Evolutionary conservation across 306 rosid genomes (phyloP).

Genomic region (Hippophae rhamnoides): DNA sequence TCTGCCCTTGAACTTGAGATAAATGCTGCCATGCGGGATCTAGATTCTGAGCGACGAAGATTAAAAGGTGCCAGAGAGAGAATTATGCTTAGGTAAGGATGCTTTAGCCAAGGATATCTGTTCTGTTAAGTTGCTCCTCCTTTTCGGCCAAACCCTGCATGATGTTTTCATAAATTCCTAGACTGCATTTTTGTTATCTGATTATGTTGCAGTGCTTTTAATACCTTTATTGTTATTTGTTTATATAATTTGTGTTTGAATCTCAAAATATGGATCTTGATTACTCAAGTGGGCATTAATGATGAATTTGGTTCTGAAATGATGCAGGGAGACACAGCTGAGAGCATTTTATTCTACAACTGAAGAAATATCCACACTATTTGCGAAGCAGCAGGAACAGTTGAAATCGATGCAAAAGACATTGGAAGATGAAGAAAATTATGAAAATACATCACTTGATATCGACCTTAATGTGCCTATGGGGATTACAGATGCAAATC

Average conservation of each 20-base stretch:
- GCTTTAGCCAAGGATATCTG: conserved; percentile 6
- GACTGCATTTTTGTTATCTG: too few relatives aligned
- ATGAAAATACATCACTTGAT: conserved; percentile 66
- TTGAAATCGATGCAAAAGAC: conserved; percentile 86
- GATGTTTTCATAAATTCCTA: neutral
- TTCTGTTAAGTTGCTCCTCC: neutral
- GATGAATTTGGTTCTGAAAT: conserved; percentile 4
- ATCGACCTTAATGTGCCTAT: conserved; percentile 37
- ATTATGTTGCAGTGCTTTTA: too few relatives aligned
- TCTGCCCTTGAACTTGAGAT: conserved; percentile 88
- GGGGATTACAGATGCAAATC: conserved; percentile 26
- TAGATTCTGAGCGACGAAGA: conserved; percentile 75
- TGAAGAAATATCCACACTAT: conserved; percentile 69
- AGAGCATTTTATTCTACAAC: conserved; percentile 93
- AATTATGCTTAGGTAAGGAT: conserved; percentile 78
- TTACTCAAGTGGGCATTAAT: conserved; percentile 6
- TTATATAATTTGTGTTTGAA: too few relatives aligned
- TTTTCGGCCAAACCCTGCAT: neutral
- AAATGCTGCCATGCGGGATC: conserved; percentile 75
- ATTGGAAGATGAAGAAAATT: conserved; percentile 84
- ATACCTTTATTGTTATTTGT: too few relatives aligned
- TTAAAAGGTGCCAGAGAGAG: conserved; percentile 88
- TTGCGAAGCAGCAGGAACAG: conserved; percentile 88
- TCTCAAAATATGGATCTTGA: too few relatives aligned
- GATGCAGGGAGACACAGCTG: conserved; percentile 78